Conservation (phyloP, 2,329 filamentous ascomycete species). For the Thielaviopsis populi region DNA sequence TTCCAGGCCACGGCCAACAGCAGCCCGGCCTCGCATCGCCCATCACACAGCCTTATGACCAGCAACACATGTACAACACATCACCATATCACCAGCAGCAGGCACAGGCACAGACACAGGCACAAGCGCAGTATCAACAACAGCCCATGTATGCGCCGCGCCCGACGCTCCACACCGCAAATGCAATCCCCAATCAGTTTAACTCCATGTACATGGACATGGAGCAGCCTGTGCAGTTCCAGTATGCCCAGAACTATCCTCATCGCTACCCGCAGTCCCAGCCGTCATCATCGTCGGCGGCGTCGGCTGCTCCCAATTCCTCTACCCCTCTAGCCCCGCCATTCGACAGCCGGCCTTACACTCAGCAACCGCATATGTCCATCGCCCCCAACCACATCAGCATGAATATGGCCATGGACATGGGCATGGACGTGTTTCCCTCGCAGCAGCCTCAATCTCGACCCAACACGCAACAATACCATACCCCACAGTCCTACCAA, state of each 20-base stretch:
- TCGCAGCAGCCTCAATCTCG: constrained; percentile 12
- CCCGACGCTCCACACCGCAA: constrained; percentile 18
- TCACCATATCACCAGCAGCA: constrained; percentile 23
- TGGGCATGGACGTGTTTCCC: constrained; percentile 7
- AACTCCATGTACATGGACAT: constrained; percentile 8
- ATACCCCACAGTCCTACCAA: constrained; percentile 5
- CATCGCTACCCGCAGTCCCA: constrained; percentile 4
- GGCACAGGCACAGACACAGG: no score
- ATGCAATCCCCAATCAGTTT: constrained; percentile 20
- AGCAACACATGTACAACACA: constrained; percentile 15
- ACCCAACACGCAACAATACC: neutral
- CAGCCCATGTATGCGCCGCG: constrained; percentile 16
- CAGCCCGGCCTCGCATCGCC: constrained; percentile 17
- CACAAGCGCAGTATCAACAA: constrained; percentile 20
- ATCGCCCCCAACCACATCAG: constrained; percentile 18
- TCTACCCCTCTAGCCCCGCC: neutral
- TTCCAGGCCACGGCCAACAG: constrained; percentile 20
- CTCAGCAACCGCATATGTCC: constrained; percentile 23
- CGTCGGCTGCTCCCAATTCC: neutral
- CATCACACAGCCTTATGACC: constrained; percentile 19
- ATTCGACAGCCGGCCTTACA: constrained; percentile 23
- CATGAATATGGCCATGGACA: constrained; percentile 17
- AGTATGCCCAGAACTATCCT: constrained; percentile 7
- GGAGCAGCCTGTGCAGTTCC: constrained; percentile 11
- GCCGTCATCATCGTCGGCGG: neutral